These are phyloP conservation scores for Monosporascus ibericus DNA, from an alignment of 2,329 filamentous ascomycete genomes.

Conservation along the genomic window DNA sequence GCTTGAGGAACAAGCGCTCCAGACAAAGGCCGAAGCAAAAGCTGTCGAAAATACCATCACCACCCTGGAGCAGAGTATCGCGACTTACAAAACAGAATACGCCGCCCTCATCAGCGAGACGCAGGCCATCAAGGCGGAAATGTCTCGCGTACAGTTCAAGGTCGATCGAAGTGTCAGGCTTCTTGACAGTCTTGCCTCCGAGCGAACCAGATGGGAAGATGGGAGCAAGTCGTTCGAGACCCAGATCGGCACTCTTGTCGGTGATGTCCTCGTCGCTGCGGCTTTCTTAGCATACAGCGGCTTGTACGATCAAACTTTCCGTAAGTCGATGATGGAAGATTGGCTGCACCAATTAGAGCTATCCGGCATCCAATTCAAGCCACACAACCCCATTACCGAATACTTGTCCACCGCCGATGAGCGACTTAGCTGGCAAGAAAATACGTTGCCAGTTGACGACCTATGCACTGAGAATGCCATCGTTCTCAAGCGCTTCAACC, in stretches of 20 bases:
- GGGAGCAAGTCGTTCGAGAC: slow-evolving; percentile 98
- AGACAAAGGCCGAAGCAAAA: slow-evolving; percentile 90
- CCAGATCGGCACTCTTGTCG: slow-evolving; percentile 92
- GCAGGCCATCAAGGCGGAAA: slow-evolving; percentile 93
- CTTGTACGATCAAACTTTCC: slow-evolving; percentile 96
- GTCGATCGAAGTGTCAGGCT: slow-evolving; percentile 92
- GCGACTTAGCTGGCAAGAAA: slow-evolving; percentile 88
- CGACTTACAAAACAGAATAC: slow-evolving; percentile 93
- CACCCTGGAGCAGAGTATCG: slow-evolving; percentile 82
- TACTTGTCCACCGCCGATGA: slow-evolving; percentile 96
- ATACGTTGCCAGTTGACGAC: slow-evolving; percentile 89
- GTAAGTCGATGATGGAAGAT: slow-evolving; percentile 95
- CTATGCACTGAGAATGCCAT: slow-evolving; percentile 98
- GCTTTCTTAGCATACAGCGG: slow-evolving; percentile 96
- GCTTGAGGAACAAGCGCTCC: slow-evolving; percentile 80
- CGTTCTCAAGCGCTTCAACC: slow-evolving; percentile 94
- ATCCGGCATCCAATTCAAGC: slow-evolving; percentile 91
- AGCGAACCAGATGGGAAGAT: slow-evolving; percentile 89
- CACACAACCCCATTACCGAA: slow-evolving; percentile 89
- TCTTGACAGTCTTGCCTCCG: slow-evolving; percentile 89
- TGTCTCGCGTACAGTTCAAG: slow-evolving; percentile 95
- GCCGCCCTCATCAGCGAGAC: slow-evolving; percentile 94
- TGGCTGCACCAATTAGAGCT: slow-evolving; percentile 90
- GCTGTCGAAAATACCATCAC: slow-evolving; percentile 84
- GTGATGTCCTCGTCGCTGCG: slow-evolving; percentile 91